These are phyloP conservation scores for Forsythia viridissima DNA, from an alignment of 257 asterid genomes.

Conservation along the genomic window DNA sequence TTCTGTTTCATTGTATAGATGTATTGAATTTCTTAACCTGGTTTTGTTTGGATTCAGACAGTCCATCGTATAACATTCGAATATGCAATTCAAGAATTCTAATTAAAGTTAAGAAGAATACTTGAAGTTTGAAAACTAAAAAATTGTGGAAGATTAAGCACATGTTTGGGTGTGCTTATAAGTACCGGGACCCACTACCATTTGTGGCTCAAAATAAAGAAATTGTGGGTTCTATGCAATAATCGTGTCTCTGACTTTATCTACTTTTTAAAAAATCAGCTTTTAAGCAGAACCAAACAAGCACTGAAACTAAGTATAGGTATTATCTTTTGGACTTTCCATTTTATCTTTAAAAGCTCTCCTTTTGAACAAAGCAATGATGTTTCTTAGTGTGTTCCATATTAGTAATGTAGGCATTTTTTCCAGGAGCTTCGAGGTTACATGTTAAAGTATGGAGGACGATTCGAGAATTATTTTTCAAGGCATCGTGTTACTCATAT, in stretches of 20 bases:
- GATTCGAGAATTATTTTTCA: constrained; percentile 85
- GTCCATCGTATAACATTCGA: not conserved
- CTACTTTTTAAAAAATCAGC: too few relatives aligned
- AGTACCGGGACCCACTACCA: too few relatives aligned
- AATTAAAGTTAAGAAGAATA: not conserved
- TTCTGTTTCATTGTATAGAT: constrained; percentile 12
- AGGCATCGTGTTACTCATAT: constrained; percentile 84
- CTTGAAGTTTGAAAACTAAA: not conserved
- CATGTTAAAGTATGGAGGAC: constrained; percentile 91
- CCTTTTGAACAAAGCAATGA: not conserved
- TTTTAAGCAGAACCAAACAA: too few relatives aligned
- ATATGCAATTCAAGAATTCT: not conserved
- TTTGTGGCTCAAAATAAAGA: too few relatives aligned
- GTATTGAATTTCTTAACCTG: constrained; percentile 1
- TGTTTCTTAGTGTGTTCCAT: constrained; percentile 1
- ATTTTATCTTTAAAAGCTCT: not conserved
- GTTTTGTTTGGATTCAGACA: not conserved
- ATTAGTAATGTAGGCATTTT: constrained; percentile 14
- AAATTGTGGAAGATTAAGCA: not conserved
- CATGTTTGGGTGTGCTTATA: too few relatives aligned
- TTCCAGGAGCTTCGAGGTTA: constrained; percentile 84
- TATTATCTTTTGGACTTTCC: not conserved
- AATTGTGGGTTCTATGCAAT: too few relatives aligned
- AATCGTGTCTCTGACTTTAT: too few relatives aligned
- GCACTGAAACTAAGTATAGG: not conserved